phyloP scores from a whole-genome alignment of 2,329 filamentous ascomycete species.

The Fusarium sp. region DNA sequence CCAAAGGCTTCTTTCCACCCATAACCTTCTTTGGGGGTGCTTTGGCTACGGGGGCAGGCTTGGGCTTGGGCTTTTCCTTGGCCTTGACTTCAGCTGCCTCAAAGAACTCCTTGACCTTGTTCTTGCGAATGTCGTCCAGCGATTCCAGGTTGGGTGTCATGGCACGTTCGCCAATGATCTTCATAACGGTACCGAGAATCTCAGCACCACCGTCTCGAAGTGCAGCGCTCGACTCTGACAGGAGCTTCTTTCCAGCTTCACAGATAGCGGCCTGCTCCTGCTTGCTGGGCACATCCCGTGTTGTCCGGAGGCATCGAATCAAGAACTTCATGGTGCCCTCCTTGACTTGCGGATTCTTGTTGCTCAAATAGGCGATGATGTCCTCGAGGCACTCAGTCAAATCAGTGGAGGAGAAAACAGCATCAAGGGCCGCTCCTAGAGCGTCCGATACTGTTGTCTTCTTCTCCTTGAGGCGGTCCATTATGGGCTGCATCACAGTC shows the following conservation, averaged over 20 bases:
- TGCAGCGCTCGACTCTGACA: conserved; percentile 88
- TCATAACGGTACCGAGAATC: conserved; percentile 94
- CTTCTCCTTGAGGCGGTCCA: conserved; percentile 98
- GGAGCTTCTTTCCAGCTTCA: conserved; percentile 88
- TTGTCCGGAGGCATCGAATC: conserved; percentile 86
- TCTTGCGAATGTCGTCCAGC: conserved; percentile 94
- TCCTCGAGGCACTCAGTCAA: conserved; percentile 93
- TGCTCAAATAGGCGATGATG: conserved; percentile 82
- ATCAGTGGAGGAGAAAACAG: conserved; percentile 72
- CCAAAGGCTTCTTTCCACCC: conserved; percentile 57
- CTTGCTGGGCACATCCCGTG: conserved; percentile 84
- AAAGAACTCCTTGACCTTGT: conserved; percentile 93
- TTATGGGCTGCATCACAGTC: conserved; percentile 85
- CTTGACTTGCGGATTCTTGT: conserved; percentile 99
- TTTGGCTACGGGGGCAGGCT: conserved; percentile 68
- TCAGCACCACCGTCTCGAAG: conserved; percentile 92
- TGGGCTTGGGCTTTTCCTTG: conserved; percentile 82
- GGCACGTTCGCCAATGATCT: conserved; percentile 95
- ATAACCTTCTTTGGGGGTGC: conserved; percentile 64
- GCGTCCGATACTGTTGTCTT: conserved; percentile 91
- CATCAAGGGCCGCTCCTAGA: conserved; percentile 84
- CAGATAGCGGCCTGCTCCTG: conserved; percentile 86
- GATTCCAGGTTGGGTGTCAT: conserved; percentile 95
- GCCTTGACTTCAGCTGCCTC: conserved; percentile 69
- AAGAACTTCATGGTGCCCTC: conserved; percentile 94